phyloP scores from a whole-genome alignment of 1,284 basidiomycete species.

The Flammula alnicola region DNA sequence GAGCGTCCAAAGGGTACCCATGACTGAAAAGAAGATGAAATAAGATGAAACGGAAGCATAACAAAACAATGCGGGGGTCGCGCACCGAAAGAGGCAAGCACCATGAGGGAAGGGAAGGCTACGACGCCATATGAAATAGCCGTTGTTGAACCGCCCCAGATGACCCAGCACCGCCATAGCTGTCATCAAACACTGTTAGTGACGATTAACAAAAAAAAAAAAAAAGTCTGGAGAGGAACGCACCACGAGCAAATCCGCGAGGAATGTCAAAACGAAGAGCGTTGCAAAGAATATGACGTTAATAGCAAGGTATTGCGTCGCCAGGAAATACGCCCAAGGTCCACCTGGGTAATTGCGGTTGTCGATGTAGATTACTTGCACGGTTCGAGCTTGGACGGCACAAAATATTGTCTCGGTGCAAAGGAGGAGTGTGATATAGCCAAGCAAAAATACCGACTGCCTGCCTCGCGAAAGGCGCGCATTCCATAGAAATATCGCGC shows the following conservation, averaged over 20 bases:
- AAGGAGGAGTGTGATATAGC: slow-evolving; percentile 44
- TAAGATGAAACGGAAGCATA: not conserved
- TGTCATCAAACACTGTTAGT: slow-evolving; percentile 19
- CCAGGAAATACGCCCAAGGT: slow-evolving; percentile 46
- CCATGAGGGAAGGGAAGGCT: slow-evolving; percentile 35
- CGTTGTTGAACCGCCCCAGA: slow-evolving; percentile 44
- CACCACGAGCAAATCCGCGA: slow-evolving; percentile 45
- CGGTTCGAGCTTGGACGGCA: slow-evolving; percentile 41
- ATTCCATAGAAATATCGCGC: slow-evolving; percentile 45
- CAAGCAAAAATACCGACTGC: slow-evolving; percentile 38
- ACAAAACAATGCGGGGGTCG: not conserved
- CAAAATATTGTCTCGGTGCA: slow-evolving; percentile 43
- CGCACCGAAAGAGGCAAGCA: slow-evolving; percentile 44
- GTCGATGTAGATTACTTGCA: slow-evolving; percentile 48
- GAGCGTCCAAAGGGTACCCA: slow-evolving; percentile 49
- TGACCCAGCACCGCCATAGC: slow-evolving; percentile 52
- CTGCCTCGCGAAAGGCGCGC: slow-evolving; percentile 32
- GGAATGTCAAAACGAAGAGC: slow-evolving; percentile 45
- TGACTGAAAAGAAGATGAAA: slow-evolving; percentile 30
- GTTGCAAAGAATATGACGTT: slow-evolving; percentile 48
- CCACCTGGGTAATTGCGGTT: slow-evolving; percentile 48
- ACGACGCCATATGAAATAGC: slow-evolving; percentile 37
- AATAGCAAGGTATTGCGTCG: slow-evolving; percentile 39
- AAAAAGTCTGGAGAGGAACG: slow-evolving; percentile 14
- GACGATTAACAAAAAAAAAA: not conserved